Percentiles rank a stretch among this genome's conserved stretches.
These are phyloP conservation scores for Silene coronaria DNA, from an alignment of 179 eudicot genomes.

Conservation along the genomic window DNA sequence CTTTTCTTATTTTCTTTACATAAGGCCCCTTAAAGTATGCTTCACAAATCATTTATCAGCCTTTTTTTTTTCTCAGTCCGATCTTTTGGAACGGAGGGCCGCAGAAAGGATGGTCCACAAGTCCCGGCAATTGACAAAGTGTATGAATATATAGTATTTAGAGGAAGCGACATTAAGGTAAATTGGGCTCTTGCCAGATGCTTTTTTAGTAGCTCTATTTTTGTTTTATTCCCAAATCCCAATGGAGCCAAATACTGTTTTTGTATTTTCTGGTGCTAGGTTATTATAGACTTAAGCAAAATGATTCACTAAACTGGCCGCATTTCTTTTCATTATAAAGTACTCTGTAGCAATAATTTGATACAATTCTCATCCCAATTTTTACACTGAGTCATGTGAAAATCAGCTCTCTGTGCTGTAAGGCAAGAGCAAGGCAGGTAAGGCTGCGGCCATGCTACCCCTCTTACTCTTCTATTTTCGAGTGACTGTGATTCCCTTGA, in stretches of 20 bases:
- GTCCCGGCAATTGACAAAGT: slow-evolving; percentile 48
- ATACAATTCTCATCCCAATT: background rate
- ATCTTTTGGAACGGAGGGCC: slow-evolving; percentile 61
- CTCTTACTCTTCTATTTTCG: background rate
- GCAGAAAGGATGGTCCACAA: slow-evolving; percentile 48
- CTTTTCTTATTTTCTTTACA: background rate
- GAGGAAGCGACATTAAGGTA: slow-evolving; percentile 64
- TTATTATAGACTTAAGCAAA: background rate
- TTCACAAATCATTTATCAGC: background rate
- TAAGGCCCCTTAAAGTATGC: background rate
- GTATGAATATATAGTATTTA: slow-evolving; percentile 53
- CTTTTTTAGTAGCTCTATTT: background rate
- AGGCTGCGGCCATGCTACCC: background rate
- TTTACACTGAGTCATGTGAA: background rate
- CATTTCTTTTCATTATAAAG: background rate
- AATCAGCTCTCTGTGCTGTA: background rate
- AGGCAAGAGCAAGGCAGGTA: background rate
- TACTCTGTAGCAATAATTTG: background rate
- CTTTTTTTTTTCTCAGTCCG: slow-evolving; percentile 35
- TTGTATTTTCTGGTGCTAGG: background rate
- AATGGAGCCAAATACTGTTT: background rate
- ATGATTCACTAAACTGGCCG: background rate
- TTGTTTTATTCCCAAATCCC: background rate
- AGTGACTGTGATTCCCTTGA: background rate
- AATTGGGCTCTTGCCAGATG: background rate